Conservation (phyloP, 371 early-diverging fungal species). For the Aphelidium insulamus region DNA sequence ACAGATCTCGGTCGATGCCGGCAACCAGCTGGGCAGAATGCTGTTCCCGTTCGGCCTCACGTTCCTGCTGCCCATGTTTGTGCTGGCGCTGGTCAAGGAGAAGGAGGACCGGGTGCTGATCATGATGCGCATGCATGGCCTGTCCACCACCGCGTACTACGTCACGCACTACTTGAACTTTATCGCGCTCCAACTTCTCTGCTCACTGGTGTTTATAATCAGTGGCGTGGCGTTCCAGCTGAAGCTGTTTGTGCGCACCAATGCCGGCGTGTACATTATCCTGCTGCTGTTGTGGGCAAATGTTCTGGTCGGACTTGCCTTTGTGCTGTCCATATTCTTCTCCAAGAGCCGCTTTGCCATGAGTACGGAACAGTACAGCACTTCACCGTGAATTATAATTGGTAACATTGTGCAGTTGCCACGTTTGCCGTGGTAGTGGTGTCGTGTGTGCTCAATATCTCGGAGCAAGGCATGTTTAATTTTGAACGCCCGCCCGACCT, state of each 20-base stretch:
- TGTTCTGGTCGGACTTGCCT: slow-evolving; percentile 31
- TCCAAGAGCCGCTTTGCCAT: slow-evolving; percentile 25
- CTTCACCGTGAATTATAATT: no score
- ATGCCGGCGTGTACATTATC: slow-evolving; percentile 21
- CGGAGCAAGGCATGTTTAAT: slow-evolving; percentile 14
- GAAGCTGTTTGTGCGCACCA: slow-evolving; percentile 32
- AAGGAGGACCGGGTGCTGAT: slow-evolving; percentile 40
- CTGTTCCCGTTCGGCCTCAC: slow-evolving; percentile 47
- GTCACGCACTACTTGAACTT: slow-evolving; percentile 37
- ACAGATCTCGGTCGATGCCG: slow-evolving; percentile 18
- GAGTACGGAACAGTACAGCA: no score
- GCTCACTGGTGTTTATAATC: slow-evolving; percentile 25
- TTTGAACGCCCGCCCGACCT: slow-evolving; percentile 10
- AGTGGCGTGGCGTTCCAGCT: slow-evolving; percentile 23
- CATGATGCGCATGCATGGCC: slow-evolving; percentile 56
- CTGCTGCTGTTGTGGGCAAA: slow-evolving; percentile 42
- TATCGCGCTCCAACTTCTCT: slow-evolving; percentile 27
- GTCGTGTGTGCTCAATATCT: no score
- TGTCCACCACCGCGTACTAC: slow-evolving; percentile 31
- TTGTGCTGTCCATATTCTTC: slow-evolving; percentile 35
- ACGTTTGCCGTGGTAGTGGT: no score
- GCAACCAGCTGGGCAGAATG: slow-evolving; percentile 28
- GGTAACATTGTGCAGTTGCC: background rate
- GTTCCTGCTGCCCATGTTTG: slow-evolving; percentile 47
- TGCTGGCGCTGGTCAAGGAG: slow-evolving; percentile 35